Conservation (phyloP, 2,329 filamentous ascomycete species). For the Anthostomella pinea region DNA sequence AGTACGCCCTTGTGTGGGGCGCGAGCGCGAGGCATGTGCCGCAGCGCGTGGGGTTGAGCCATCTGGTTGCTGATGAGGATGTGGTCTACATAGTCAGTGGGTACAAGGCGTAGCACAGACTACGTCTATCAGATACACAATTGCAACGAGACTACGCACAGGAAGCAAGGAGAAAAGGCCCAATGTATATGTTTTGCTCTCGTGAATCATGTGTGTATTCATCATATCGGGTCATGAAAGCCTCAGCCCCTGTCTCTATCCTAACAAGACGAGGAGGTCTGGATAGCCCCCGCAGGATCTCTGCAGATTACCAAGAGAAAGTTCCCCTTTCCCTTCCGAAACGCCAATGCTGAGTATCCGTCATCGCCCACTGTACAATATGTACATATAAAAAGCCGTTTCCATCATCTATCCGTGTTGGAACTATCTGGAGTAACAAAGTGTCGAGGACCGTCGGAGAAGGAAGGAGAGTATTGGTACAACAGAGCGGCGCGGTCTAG, state of each 20-base stretch:
- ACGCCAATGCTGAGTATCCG: slow-evolving; percentile 19
- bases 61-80: slow-evolving; percentile 71
- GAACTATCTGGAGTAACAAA: slow-evolving; percentile 3
- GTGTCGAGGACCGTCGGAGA: slow-evolving; percentile 2
- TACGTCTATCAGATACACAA: slow-evolving; percentile 11
- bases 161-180: no score
- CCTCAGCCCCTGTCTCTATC: slow-evolving; percentile 5
- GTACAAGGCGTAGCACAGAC: slow-evolving; percentile 54
- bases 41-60: slow-evolving; percentile 83
- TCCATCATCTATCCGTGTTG: slow-evolving; percentile 1
- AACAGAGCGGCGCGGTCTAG: slow-evolving; percentile 2
- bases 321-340: slow-evolving; percentile 14
- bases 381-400: slow-evolving; percentile 6
- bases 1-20: slow-evolving; percentile 97
- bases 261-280: slow-evolving; percentile 1
- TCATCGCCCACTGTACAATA: slow-evolving; percentile 3
- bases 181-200: slow-evolving; percentile 5
- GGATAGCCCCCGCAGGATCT: not conserved
- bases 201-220: slow-evolving; percentile 25
- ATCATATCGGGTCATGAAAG: slow-evolving; percentile 21
- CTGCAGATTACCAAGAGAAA: slow-evolving; percentile 3
- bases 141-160: no score
- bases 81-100: slow-evolving; percentile 66
- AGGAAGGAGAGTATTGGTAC: slow-evolving; percentile 13
- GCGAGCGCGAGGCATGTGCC: slow-evolving; percentile 93